Conservation (phyloP, 176 grass and related monocot species). For the Microstegium vimineum region DNA sequence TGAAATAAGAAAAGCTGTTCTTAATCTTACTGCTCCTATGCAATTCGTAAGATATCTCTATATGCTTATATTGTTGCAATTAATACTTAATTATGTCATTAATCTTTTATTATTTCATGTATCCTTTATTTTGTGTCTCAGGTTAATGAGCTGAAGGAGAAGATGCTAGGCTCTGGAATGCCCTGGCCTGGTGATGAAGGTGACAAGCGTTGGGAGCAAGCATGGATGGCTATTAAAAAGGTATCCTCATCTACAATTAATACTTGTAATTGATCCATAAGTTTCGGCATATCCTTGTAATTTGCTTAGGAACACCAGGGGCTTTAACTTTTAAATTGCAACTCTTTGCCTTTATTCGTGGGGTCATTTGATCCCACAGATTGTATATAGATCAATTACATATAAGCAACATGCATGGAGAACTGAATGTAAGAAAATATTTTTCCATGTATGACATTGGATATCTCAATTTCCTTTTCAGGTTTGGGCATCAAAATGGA, state of each 20-base stretch:
- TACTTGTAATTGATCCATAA: not conserved
- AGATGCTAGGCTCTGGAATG: constrained; percentile 81
- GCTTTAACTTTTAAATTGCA: constrained; percentile 6
- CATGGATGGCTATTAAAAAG: constrained; percentile 95
- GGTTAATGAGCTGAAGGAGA: constrained; percentile 82
- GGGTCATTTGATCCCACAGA: not conserved
- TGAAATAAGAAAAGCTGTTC: constrained; percentile 67
- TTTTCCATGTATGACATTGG: not conserved
- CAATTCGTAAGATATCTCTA: constrained; percentile 57
- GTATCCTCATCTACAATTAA: constrained; percentile 32
- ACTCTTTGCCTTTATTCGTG: not conserved
- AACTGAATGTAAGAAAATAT: not conserved
- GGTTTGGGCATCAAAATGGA: constrained; percentile 99
- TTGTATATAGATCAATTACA: constrained; percentile 1
- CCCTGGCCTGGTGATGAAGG: constrained; percentile 98
- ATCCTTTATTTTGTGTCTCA: constrained; percentile 42
- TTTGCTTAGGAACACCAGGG: constrained; percentile 6
- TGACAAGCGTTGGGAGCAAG: constrained; percentile 73
- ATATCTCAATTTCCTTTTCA: constrained; percentile 24
- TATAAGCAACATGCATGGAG: constrained; percentile 3
- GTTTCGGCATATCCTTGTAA: not conserved
- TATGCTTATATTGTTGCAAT: constrained; percentile 10
- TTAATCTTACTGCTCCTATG: constrained; percentile 56
- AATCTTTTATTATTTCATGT: not conserved
- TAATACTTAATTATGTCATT: constrained; percentile 3